Base-by-base conservation (phyloP, 805 yeast genomes). In the Metschnikowia gelsemii region DNA sequence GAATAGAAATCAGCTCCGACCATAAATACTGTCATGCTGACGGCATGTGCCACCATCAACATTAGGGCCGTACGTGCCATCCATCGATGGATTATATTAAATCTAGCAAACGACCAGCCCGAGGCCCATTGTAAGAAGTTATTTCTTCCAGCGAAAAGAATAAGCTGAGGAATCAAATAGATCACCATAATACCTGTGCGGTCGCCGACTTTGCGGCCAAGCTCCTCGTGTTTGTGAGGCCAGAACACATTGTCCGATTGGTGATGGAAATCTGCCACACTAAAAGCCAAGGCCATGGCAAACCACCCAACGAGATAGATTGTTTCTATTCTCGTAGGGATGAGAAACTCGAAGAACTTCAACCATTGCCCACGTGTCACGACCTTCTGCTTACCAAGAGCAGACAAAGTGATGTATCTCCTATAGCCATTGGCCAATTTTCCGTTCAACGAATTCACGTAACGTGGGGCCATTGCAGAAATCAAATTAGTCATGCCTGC, bases 61-160 rank as follows among this genome's bases (percentile, higher is more conserved):
- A 76, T 49, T 7, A 73, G 62, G 50, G 72, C 64, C 0, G 73
- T 65, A 49, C 82, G 66, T 1, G 85, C 83, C 33, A 73, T 61
- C 84, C 87, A 80, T 58, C 73, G 80, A 62, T 87, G 96, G 55
- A 75, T 76, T 21, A 69, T 63, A 51, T 78, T 69, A 62, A 86
- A 84, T 1, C 83, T 72, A 12, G 80, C 63, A 50, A 76, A 81
- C 0, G 79, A 60, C 68, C 85, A 72, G 2, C 90, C 87, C 1
- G 89, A 75, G 5, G 82, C 39, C 56, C 64, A 66, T 47, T 76
- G 73, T 54, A 86, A 66, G 16, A 87, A 78, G 55, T 84, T 86
- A 58, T 86, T 87, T 53, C 93, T 68, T 22, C 84, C 83, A 4
- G 87, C 87, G 59, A 85, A 79, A 36, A 80, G 58, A 23, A 78